These are phyloP conservation scores for Arabidopsis hybrid DNA, from an alignment of 441 rosid genomes.

Conservation along the genomic window DNA sequence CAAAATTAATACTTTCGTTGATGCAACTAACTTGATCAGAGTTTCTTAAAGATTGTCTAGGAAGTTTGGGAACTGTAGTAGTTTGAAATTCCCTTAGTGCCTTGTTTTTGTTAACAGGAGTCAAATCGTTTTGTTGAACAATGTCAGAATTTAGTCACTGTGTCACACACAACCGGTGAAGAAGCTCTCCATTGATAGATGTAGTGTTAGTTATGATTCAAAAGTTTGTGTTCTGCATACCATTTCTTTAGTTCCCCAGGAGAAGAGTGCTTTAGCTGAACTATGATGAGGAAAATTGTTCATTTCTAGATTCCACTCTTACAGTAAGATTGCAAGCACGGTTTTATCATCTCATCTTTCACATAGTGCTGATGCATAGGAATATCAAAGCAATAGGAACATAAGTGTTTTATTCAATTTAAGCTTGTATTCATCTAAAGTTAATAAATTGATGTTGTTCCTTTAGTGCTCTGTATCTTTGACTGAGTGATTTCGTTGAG, in stretches of 20 bases:
- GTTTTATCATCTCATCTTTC: background rate
- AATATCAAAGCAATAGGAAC: too few species aligned
- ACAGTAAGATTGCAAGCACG: conserved; percentile 8
- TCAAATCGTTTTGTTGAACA: conserved; percentile 18
- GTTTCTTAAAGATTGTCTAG: background rate
- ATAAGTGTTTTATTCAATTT: too few species aligned
- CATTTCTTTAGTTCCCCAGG: background rate
- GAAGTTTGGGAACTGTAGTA: background rate
- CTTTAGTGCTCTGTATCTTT: too few species aligned
- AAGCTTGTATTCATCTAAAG: too few species aligned
- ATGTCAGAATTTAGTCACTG: conserved; percentile 2
- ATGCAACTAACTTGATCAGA: background rate
- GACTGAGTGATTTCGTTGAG: too few species aligned
- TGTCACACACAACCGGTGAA: conserved; percentile 6
- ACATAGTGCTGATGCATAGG: too few species aligned
- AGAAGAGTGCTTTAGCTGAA: conserved; percentile 22
- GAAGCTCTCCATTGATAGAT: background rate
- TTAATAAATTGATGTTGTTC: too few species aligned
- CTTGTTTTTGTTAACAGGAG: background rate
- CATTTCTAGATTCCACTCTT: background rate
- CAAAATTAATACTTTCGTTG: background rate
- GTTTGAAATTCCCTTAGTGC: background rate
- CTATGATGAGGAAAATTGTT: background rate
- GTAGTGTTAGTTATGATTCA: conserved; percentile 1
- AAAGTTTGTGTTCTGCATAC: conserved; percentile 1